A percentile compares a stretch with the other conserved stretches of the same genome.
These are phyloP conservation scores for Talaromyces proteolyticus DNA, from an alignment of 495 filamentous ascomycete genomes.

Conservation along the genomic window DNA sequence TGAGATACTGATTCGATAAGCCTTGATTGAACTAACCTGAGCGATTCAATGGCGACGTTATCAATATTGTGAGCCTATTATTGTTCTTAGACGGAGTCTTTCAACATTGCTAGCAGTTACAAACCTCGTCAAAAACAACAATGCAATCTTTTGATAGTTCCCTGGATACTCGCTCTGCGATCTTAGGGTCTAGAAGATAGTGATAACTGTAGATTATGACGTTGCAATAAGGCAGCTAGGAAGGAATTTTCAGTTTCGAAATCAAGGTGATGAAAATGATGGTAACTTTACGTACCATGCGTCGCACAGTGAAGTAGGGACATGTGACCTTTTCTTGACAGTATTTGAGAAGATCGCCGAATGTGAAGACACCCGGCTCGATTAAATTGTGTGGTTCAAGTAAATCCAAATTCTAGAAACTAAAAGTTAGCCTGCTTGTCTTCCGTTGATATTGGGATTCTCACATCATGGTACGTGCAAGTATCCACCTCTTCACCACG, in stretches of 20 bases:
- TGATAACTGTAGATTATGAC: conserved; percentile 99
- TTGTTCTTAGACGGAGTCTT: conserved; percentile 97
- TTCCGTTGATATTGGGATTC: conserved; percentile 9
- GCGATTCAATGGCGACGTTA: conserved; percentile 97
- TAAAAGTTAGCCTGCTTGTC: conserved; percentile 12
- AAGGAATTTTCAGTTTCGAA: conserved; percentile 7
- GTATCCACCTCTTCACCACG: conserved; percentile 89
- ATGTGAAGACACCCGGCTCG: conserved; percentile 89
- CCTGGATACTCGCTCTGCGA: conserved; percentile 92
- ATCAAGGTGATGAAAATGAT: not conserved
- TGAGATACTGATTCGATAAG: not conserved
- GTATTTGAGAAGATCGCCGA: conserved; percentile 82
- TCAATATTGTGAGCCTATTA: conserved; percentile 98
- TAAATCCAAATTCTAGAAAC: conserved; percentile 74
- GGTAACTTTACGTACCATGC: conserved; percentile 65
- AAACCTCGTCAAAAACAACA: conserved; percentile 86
- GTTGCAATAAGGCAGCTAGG: conserved; percentile 80
- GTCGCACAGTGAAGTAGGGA: conserved; percentile 90
- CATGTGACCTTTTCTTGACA: conserved; percentile 95
- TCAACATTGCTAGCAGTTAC: conserved; percentile 90
- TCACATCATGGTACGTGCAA: conserved; percentile 90
- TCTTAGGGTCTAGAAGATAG: conserved; percentile 96
- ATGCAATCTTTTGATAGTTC: conserved; percentile 98
- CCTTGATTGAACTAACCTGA: not conserved
- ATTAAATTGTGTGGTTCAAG: conserved; percentile 92